Percentiles rank a stretch among this genome's conserved stretches.
These are phyloP conservation scores for Lolium multiflorum DNA, from an alignment of 176 grass and related monocot genomes.

Conservation along the genomic window DNA sequence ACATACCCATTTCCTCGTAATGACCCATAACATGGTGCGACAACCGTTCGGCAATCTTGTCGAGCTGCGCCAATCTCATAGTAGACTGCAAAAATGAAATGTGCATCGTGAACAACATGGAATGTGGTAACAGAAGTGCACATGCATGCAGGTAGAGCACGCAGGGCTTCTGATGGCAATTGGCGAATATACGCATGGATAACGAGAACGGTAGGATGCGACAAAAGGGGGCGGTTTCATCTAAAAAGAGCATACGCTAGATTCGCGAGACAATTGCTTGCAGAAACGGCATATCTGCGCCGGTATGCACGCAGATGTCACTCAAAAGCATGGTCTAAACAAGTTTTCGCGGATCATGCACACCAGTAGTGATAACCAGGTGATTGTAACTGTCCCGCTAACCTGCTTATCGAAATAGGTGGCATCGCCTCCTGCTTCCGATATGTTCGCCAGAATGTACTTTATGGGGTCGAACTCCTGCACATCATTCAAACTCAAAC, in stretches of 20 bases:
- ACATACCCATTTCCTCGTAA: constrained; percentile 97
- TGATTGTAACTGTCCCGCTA: constrained; percentile 20
- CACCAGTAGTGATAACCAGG: background rate
- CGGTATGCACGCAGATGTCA: background rate
- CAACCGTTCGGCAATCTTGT: constrained; percentile 90
- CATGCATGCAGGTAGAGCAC: constrained; percentile 20
- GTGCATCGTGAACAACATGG: constrained; percentile 22
- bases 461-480: constrained; percentile 97
- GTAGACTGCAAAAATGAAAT: constrained; percentile 71
- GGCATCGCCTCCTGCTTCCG: constrained; percentile 64
- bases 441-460: constrained; percentile 79
- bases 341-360: background rate
- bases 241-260: background rate
- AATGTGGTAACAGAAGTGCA: constrained; percentile 16
- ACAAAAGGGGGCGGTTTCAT: constrained; percentile 7
- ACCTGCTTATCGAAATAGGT: constrained; percentile 98
- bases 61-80: constrained; percentile 88
- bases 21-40: constrained; percentile 97
- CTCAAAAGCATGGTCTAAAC: constrained; percentile 11
- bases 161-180: background rate
- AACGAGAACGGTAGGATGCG: constrained; percentile 35
- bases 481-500: constrained; percentile 24
- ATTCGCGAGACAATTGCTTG: background rate
- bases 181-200: constrained; percentile 14
- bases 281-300: background rate